These are phyloP conservation scores for Aechmea fasciata DNA, from an alignment of 176 grass and related monocot species.

Conservation along the genomic window DNA sequence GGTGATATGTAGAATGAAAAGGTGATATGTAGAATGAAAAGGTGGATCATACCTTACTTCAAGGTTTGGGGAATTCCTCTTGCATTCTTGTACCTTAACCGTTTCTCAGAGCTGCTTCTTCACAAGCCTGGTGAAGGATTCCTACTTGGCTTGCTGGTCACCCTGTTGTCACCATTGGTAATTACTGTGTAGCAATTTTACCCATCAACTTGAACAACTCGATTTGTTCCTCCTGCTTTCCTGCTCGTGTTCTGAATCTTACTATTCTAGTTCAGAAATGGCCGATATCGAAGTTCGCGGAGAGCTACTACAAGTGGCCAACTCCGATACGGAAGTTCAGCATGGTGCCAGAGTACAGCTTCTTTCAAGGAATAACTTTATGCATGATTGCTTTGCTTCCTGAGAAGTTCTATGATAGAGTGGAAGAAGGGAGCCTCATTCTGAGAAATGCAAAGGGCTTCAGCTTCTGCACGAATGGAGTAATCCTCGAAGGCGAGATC, in stretches of 20 bases:
- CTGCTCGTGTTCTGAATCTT: neutral
- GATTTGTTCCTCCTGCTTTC: neutral
- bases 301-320: slow-evolving; percentile 38
- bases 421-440: slow-evolving; percentile 55
- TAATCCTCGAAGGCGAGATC: slow-evolving; percentile 33
- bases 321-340: slow-evolving; percentile 40
- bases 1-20: slow-evolving; percentile 17
- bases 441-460: no score
- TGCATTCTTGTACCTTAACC: slow-evolving; percentile 24
- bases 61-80: slow-evolving; percentile 22
- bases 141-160: slow-evolving; percentile 23
- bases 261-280: slow-evolving; percentile 20
- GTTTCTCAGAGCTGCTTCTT: slow-evolving; percentile 25
- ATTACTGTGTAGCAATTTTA: neutral
- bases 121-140: slow-evolving; percentile 31
- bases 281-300: slow-evolving; percentile 42
- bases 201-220: neutral
- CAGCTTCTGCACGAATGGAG: slow-evolving; percentile 39
- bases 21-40: slow-evolving; percentile 20
- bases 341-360: no score
- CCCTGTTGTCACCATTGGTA: slow-evolving; percentile 28
- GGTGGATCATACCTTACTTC: slow-evolving; percentile 10
- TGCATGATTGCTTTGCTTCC: no score
- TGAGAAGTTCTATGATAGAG: slow-evolving; percentile 37
- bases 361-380: no score